Evolutionary conservation across 139 green algal species (phyloP).

Genomic region (Chlamydomonas sp.): DNA sequence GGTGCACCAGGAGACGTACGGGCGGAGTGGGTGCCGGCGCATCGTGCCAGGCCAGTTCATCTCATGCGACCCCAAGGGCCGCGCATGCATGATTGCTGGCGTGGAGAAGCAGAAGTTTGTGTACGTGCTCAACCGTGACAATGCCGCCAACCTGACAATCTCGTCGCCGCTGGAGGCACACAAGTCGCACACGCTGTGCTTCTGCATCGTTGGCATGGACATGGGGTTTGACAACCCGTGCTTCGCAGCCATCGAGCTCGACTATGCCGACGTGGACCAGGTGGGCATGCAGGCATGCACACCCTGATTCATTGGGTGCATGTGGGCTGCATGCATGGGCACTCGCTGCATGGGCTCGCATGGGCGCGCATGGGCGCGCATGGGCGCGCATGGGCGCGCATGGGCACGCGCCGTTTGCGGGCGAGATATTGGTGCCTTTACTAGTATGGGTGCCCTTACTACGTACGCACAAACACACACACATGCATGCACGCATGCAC

Average conservation of each 20-base stretch:
- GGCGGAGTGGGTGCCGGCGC: constrained; percentile 82
- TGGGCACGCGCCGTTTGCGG: too few relatives aligned
- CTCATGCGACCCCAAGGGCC: constrained; percentile 85
- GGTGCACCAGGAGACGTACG: constrained; percentile 96
- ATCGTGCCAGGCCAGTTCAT: constrained; percentile 94
- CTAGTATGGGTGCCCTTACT: too few relatives aligned
- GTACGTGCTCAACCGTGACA: constrained; percentile 97
- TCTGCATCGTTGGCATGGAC: constrained; percentile 80
- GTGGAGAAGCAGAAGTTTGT: constrained; percentile 98
- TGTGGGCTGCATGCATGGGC: too few relatives aligned
- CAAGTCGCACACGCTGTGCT: constrained; percentile 84
- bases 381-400: too few relatives aligned
- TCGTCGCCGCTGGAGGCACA: constrained; percentile 94
- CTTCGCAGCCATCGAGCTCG: constrained; percentile 97
- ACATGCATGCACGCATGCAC: too few relatives aligned
- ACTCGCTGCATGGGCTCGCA: too few relatives aligned
- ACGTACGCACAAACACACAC: too few relatives aligned
- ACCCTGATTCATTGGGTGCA: too few relatives aligned
- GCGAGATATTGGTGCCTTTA: too few relatives aligned
- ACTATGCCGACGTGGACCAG: constrained; percentile 89
- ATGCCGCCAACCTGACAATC: constrained; percentile 90
- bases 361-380: too few relatives aligned
- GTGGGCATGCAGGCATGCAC: too few relatives aligned
- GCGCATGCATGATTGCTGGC: constrained; percentile 88
- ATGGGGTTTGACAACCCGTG: constrained; percentile 97